Conservation (phyloP, 73 alveolate genomes). For the Stentor coeruleus region DNA sequence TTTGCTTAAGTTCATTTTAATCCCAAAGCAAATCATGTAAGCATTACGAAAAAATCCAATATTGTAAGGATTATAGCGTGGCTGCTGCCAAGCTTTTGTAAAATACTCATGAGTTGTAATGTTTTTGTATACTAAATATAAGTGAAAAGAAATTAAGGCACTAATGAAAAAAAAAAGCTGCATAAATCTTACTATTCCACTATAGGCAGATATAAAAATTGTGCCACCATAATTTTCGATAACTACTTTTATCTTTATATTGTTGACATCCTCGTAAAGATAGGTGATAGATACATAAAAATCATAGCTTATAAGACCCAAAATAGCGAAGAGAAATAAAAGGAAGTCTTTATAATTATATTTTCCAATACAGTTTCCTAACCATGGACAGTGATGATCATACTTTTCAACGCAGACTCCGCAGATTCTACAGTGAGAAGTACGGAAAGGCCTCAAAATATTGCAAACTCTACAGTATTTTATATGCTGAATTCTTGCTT, state of each 20-base stretch:
- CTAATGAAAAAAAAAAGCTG: background rate
- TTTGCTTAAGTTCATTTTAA: too few relatives aligned
- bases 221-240: background rate
- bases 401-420: constrained; percentile 60
- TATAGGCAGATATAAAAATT: background rate
- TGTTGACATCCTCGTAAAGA: background rate
- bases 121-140: background rate
- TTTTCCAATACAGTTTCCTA: constrained; percentile 78
- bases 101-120: constrained; percentile 20
- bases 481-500: constrained; percentile 1
- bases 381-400: constrained; percentile 85
- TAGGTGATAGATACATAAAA: background rate
- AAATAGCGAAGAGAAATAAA: constrained; percentile 23
- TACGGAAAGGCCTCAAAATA: constrained; percentile 44
- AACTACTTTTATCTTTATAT: background rate
- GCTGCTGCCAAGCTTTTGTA: constrained; percentile 2
- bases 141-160: background rate
- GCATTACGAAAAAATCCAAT: background rate
- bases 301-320: background rate
- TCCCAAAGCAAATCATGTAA: background rate
- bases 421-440: constrained; percentile 67
- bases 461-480: constrained; percentile 55
- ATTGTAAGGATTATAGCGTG: constrained; percentile 12
- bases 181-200: background rate
- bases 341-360: constrained; percentile 52